phyloP scores from a whole-genome alignment of 371 early-diverging fungal species.

The Mucor piriformis region DNA sequence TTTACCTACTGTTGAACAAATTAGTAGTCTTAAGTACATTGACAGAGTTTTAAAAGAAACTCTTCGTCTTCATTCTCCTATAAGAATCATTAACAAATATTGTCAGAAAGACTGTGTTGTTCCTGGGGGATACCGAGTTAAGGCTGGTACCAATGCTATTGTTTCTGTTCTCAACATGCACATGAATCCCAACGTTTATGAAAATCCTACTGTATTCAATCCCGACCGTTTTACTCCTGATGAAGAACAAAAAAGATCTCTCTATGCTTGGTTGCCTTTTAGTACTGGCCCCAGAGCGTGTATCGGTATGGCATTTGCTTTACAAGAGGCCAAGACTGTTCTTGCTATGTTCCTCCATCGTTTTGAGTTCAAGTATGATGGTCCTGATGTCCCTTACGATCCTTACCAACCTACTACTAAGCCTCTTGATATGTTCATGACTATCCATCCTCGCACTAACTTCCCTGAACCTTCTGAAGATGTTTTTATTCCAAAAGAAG shows the following conservation, averaged over 20 bases:
- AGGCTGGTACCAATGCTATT: slow-evolving; percentile 16
- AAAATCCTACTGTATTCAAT: slow-evolving; percentile 49
- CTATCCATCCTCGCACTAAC: slow-evolving; percentile 41
- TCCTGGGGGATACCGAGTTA: slow-evolving; percentile 49
- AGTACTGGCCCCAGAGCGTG: slow-evolving; percentile 39
- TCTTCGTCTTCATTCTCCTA: slow-evolving; percentile 56
- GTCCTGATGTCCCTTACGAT: slow-evolving; percentile 40
- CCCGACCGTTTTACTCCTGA: slow-evolving; percentile 61
- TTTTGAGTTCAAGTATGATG: slow-evolving; percentile 47
- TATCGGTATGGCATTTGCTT: slow-evolving; percentile 40
- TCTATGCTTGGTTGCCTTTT: slow-evolving; percentile 62
- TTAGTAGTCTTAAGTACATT: slow-evolving; percentile 45
- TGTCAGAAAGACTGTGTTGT: slow-evolving; percentile 57
- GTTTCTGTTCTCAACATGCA: slow-evolving; percentile 47
- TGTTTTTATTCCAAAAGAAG: not conserved
- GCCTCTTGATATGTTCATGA: slow-evolving; percentile 40
- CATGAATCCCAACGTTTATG: slow-evolving; percentile 47
- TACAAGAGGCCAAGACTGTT: slow-evolving; percentile 63
- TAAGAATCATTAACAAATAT: slow-evolving; percentile 45
- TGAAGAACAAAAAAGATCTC: slow-evolving; percentile 54
- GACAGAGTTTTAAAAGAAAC: slow-evolving; percentile 56
- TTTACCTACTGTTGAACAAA: slow-evolving; percentile 48
- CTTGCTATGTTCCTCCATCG: slow-evolving; percentile 49
- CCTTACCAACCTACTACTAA: slow-evolving; percentile 41
- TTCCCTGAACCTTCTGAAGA: slow-evolving; percentile 36